Percentiles rank a stretch among this genome's conserved stretches.
phyloP scores from a whole-genome alignment of 1,284 basidiomycete genomes.

The Moesziomyces parantarcticus region DNA sequence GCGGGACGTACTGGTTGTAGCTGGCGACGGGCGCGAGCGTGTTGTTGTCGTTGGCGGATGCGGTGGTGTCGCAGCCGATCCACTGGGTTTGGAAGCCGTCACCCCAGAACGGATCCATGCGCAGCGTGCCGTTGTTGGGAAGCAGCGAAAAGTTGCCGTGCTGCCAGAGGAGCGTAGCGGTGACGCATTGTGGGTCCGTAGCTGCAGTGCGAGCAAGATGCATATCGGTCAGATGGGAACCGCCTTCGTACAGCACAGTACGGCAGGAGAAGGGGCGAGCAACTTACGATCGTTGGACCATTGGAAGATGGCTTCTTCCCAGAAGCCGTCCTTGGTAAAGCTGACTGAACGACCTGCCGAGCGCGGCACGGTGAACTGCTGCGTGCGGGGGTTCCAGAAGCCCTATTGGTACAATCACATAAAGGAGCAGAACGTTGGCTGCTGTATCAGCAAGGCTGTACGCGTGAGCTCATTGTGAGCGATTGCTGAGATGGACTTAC shows the following conservation, averaged over 20 bases:
- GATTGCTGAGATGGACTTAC: slow-evolving; percentile 24
- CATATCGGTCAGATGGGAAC: too few relatives aligned
- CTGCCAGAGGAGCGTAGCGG: slow-evolving; percentile 24
- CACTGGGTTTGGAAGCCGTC: slow-evolving; percentile 33
- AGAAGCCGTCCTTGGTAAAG: slow-evolving; percentile 31
- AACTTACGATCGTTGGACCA: slow-evolving; percentile 22
- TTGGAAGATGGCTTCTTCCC: slow-evolving; percentile 21
- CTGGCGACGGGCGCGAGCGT: slow-evolving; percentile 24
- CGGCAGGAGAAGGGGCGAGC: background rate
- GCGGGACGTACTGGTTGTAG: slow-evolving; percentile 19
- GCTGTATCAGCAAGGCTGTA: too few relatives aligned
- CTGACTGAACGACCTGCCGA: slow-evolving; percentile 24
- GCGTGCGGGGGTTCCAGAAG: slow-evolving; percentile 30
- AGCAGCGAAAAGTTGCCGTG: slow-evolving; percentile 30
- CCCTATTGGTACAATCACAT: slow-evolving; percentile 2
- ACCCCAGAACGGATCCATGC: slow-evolving; percentile 30
- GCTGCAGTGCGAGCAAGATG: slow-evolving; percentile 2
- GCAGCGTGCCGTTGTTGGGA: slow-evolving; percentile 27
- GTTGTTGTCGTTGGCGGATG: slow-evolving; percentile 24
- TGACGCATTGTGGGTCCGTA: slow-evolving; percentile 21
- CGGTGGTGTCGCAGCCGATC: slow-evolving; percentile 26
- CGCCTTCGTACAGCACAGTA: too few relatives aligned
- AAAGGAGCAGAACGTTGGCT: background rate
- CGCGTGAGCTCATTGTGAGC: background rate
- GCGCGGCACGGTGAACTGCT: slow-evolving; percentile 23